Conservation (phyloP, 2,329 filamentous ascomycete species). For the Penicillium sp. region DNA sequence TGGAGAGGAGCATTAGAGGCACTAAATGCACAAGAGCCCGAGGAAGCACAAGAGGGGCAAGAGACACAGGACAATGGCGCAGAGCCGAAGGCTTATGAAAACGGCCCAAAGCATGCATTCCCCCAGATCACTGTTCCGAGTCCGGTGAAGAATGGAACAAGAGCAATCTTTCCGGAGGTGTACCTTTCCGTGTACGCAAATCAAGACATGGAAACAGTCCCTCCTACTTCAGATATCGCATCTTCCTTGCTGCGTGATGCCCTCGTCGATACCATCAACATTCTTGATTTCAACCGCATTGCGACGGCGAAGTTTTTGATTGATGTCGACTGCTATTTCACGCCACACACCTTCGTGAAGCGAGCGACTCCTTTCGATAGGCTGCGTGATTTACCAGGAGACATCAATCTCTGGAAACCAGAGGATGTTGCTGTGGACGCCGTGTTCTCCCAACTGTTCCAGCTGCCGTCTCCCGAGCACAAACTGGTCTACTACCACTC, state of each 20-base stretch:
- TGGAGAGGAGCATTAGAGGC: conserved; percentile 50
- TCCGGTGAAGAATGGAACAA: conserved; percentile 63
- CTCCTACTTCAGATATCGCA: conserved; percentile 64
- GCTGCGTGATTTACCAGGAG: conserved; percentile 56
- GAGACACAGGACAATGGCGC: too few relatives aligned
- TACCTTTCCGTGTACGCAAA: conserved; percentile 86
- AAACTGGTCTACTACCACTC: conserved; percentile 96
- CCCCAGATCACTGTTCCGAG: conserved; percentile 64
- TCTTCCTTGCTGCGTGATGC: conserved; percentile 76
- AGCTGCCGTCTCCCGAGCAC: conserved; percentile 76
- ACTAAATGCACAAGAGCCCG: too few relatives aligned
- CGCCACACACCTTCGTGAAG: conserved; percentile 81
- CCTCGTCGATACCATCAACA: conserved; percentile 85
- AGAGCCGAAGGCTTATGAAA: too few relatives aligned
- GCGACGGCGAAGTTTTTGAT: conserved; percentile 80
- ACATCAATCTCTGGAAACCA: conserved; percentile 80
- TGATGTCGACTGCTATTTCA: conserved; percentile 90
- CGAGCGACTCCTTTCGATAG: conserved; percentile 87
- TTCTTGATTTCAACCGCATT: conserved; percentile 84
- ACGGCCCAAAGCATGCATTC: too few relatives aligned
- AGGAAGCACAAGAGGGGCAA: too few relatives aligned
- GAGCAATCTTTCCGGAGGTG: conserved; percentile 78
- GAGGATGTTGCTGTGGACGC: conserved; percentile 97
- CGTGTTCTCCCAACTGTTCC: conserved; percentile 89
- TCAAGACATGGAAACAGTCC: conserved; percentile 83